phyloP scores from a whole-genome alignment of 1,284 basidiomycete species.

The Hortiboletus rubellus region DNA sequence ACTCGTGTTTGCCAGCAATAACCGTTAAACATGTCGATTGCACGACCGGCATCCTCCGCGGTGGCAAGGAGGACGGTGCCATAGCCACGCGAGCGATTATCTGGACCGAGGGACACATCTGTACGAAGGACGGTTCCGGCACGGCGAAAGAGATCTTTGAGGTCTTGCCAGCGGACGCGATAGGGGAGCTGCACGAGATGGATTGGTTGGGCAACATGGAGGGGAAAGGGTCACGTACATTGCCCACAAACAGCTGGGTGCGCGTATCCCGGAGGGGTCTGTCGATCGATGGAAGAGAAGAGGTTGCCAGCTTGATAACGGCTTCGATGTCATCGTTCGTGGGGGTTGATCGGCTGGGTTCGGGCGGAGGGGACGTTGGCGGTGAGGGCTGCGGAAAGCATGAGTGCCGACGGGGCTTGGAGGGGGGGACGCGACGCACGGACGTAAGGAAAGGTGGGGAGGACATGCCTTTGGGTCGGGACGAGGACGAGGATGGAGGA shows the following conservation, averaged over 20 bases:
- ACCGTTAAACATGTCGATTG: constrained; percentile 89
- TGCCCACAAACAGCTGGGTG: constrained; percentile 89
- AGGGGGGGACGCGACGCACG: constrained; percentile 10
- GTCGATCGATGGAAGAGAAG: constrained; percentile 47
- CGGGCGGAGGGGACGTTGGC: constrained; percentile 7
- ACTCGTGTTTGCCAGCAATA: constrained; percentile 91
- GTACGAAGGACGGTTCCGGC: constrained; percentile 94
- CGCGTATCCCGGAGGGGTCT: constrained; percentile 72
- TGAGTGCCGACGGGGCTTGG: too few species aligned
- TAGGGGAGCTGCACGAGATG: constrained; percentile 70
- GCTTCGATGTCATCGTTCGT: constrained; percentile 80
- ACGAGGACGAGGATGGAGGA: constrained; percentile 6
- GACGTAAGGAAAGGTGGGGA: constrained; percentile 4
- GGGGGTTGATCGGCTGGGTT: constrained; percentile 38
- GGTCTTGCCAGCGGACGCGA: constrained; percentile 97
- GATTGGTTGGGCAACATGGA: not conserved
- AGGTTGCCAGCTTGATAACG: constrained; percentile 76
- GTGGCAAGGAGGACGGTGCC: constrained; percentile 91
- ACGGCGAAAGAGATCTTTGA: constrained; percentile 95
- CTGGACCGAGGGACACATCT: constrained; percentile 89
- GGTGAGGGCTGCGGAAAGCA: constrained; percentile 13
- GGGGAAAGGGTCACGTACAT: constrained; percentile 53
- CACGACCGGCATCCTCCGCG: constrained; percentile 88
- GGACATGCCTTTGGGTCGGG: constrained; percentile 12
- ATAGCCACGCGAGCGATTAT: constrained; percentile 90